Conservation (phyloP, 192 early-diverging fungal genomes). For the Dissophora ornata region DNA sequence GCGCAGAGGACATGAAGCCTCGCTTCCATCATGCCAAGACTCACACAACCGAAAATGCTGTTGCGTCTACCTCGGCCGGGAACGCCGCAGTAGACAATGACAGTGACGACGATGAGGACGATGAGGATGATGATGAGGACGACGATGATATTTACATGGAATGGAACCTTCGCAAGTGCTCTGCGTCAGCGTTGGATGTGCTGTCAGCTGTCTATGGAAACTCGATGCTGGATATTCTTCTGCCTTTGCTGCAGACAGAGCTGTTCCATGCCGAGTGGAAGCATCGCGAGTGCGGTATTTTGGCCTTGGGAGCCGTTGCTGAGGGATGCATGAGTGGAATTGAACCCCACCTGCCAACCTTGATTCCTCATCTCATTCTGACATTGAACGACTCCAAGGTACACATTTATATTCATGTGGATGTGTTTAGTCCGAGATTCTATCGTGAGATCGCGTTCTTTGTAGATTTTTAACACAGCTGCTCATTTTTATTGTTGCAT, state of each 20-base stretch:
- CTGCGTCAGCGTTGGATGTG: constrained; percentile 95
- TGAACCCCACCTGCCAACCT: constrained; percentile 85
- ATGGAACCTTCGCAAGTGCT: constrained; percentile 99
- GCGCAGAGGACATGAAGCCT: constrained; percentile 93
- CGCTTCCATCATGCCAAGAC: constrained; percentile 88
- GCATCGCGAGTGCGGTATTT: constrained; percentile 92
- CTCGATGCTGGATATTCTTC: constrained; percentile 83
- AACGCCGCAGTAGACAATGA: constrained; percentile 27
- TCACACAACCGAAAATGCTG: constrained; percentile 75
- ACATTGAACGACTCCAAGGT: constrained; percentile 85
- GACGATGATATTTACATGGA: constrained; percentile 87
- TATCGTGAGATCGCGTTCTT: too few species aligned
- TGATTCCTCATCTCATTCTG: constrained; percentile 87
- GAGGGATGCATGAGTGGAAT: constrained; percentile 95
- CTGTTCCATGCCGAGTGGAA: constrained; percentile 90
- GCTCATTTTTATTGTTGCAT: too few species aligned
- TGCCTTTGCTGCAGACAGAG: constrained; percentile 87
- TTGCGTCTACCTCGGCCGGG: constrained; percentile 52
- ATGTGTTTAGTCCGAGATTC: too few species aligned
- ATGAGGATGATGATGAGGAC: constrained; percentile 89
- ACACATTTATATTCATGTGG: constrained; percentile 1
- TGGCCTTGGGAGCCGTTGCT: constrained; percentile 97
- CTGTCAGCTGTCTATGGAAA: constrained; percentile 90
- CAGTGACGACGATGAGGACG: constrained; percentile 81
- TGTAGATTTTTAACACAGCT: too few species aligned